Conservation (phyloP, 768 basidiomycete species). For the Boletales sp. region DNA sequence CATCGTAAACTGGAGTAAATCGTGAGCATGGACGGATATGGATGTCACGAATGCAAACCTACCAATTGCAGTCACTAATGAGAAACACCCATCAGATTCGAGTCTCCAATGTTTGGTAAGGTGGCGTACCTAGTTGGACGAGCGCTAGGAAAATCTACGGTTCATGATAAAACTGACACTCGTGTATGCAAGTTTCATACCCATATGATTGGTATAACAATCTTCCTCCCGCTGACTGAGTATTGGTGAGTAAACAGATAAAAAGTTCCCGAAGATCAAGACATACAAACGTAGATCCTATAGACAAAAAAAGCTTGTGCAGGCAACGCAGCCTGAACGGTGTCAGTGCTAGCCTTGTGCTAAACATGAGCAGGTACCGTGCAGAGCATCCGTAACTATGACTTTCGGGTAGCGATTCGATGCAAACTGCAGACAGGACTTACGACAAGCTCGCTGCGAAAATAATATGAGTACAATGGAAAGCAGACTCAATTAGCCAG, state of each 20-base stretch:
- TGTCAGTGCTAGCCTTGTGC: not conserved
- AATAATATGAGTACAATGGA: not conserved
- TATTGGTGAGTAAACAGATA: no score
- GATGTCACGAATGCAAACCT: not conserved
- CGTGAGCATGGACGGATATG: no score
- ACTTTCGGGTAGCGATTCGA: not conserved
- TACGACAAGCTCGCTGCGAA: not conserved
- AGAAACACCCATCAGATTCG: not conserved
- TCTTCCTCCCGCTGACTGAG: not conserved
- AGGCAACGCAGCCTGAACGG: conserved; percentile 1
- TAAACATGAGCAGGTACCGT: not conserved
- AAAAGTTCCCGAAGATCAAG: not conserved
- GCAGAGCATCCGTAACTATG: not conserved
- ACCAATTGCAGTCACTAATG: not conserved
- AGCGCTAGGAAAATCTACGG: not conserved
- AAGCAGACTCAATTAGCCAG: no score
- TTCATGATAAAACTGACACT: not conserved
- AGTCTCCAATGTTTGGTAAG: not conserved
- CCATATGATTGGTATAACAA: not conserved
- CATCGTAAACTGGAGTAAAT: not conserved
- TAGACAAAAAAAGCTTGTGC: conserved; percentile 12
- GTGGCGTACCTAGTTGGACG: conserved; percentile 1
- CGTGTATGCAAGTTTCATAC: not conserved
- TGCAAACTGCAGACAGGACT: not conserved
- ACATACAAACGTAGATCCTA: conserved; percentile 14